Base-by-base conservation (phyloP, 2,329 filamentous ascomycete genomes). In the Talaromyces sp. region DNA sequence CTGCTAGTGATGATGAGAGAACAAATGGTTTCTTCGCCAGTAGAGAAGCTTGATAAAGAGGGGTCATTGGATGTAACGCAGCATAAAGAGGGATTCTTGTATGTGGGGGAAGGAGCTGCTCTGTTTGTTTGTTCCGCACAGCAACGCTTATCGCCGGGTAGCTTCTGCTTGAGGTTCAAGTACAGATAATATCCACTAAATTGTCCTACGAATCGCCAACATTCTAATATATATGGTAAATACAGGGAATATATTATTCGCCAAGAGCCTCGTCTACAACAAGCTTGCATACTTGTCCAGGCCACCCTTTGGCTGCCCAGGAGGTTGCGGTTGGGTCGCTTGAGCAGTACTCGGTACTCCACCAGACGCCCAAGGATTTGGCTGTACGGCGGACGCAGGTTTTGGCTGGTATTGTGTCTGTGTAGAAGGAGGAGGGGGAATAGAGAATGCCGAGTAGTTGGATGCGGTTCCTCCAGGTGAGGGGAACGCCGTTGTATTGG, bases 261-360 rank as follows among this genome's bases (percentile, higher is more conserved):
- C 19, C 14, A 14, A 16, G 11, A 24, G 27, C 16, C n/a, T n/a
- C 13, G 19, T 52, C 75, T 69, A 87, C 66, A 86, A 71, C 67
- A 87, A 77, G 73, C 84, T 86, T 69, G 85, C 82, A 71, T 82
- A 86, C 66, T 83, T 84, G 73, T 86, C 84, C 65, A 86, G 71
- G 1, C 83, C 84, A 63, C 74, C 73, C 67, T 74, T 78, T 67
- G 70, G 76, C 62, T 72, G 68, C 35, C 66, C 65, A 48, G 69
- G 66, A 19, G 71, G 67, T 59, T 72, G 69, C n/a, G 70, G 66
- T 57, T 72, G 68, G 22, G 68, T 70, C 13, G 50, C 61, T 41
- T 66, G 4, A 24, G 76, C 74, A 50, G 74, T 63, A 27, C 68
- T 59, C 61, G 67, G 67, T 45, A 67, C 66, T 31, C 67, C 60